These are phyloP conservation scores for Breviolum minutum DNA, from an alignment of 73 alveolate species.

Conservation along the genomic window DNA sequence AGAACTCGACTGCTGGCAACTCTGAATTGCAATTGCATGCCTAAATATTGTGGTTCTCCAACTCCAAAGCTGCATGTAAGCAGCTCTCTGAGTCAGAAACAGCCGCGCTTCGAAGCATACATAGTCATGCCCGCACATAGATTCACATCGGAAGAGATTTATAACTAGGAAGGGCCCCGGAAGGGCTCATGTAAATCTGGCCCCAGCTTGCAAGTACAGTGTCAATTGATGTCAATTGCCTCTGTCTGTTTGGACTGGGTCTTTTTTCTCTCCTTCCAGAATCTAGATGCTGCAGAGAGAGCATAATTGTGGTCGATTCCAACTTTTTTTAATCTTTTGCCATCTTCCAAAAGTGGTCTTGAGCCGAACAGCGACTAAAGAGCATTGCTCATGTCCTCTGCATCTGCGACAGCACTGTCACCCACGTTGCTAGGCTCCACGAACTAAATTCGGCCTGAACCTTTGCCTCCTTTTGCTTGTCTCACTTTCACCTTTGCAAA, in stretches of 20 bases:
- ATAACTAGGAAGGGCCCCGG: no score
- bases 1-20: no score
- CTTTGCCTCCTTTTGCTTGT: constrained; percentile 73
- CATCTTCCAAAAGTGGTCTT: background rate
- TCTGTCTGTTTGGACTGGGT: no score
- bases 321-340: background rate
- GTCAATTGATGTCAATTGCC: no score
- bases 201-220: background rate
- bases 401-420: background rate
- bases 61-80: background rate
- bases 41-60: no score
- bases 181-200: background rate
- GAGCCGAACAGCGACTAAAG: background rate
- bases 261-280: no score
- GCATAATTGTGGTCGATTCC: no score
- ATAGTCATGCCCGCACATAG: background rate
- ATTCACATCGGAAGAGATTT: no score
- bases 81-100: background rate
- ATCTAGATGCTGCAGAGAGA: no score
- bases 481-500: constrained; percentile 54
- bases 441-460: background rate
- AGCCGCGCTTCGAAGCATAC: constrained; percentile 5
- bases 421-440: background rate
- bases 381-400: background rate
- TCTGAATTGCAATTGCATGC: no score